A percentile compares a stretch with the other conserved stretches of the same genome.
phyloP scores from a whole-genome alignment of 306 rosid species.

The Pterocarpus macrocarpus region DNA sequence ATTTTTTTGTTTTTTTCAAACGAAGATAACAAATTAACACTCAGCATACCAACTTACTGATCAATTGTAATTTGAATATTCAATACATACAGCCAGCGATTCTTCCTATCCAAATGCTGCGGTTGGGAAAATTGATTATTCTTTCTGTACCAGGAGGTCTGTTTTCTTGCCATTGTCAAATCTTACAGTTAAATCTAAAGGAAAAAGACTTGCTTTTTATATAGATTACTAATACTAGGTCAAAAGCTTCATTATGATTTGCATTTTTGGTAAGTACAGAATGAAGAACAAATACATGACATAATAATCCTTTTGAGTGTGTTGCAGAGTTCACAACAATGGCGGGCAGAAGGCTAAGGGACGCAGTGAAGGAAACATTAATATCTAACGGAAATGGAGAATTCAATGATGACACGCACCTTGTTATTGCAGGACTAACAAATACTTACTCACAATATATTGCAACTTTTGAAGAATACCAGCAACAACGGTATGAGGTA shows the following conservation, averaged over 20 bases:
- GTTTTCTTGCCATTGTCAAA: constrained; percentile 34
- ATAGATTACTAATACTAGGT: not conserved
- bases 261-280: not conserved
- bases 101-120: constrained; percentile 84
- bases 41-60: not conserved
- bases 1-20: not conserved
- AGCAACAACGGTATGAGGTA: constrained; percentile 86
- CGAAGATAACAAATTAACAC: not conserved
- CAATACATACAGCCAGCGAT: constrained; percentile 76
- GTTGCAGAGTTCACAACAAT: constrained; percentile 87
- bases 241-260: not conserved
- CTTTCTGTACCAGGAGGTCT: constrained; percentile 95
- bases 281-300: not conserved
- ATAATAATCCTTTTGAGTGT: constrained; percentile 25
- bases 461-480: constrained; percentile 80
- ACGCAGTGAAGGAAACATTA: constrained; percentile 73
- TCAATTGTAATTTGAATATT: constrained; percentile 23
- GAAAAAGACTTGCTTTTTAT: not conserved
- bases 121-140: constrained; percentile 82
- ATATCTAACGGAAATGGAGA: constrained; percentile 62
- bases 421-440: constrained; percentile 85
- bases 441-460: constrained; percentile 87
- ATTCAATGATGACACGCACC: constrained; percentile 62
- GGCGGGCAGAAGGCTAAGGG: constrained; percentile 84
- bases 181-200: constrained; percentile 13